phyloP scores from a whole-genome alignment of 78 protist species.

The Monosiga brevicollis region DNA sequence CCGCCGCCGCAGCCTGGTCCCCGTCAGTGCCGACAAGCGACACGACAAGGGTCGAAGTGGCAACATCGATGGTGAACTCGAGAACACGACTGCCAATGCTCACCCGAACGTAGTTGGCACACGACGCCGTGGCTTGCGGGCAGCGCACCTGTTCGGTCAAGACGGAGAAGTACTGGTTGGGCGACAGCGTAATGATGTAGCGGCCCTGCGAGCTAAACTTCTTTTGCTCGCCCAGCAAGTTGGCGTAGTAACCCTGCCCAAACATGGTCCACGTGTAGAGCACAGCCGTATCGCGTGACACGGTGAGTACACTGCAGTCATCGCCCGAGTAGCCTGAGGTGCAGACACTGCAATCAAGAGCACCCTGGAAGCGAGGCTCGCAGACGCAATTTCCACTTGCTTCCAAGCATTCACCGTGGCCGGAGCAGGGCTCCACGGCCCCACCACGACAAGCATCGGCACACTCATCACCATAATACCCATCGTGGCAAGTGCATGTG shows the following conservation, averaged over 20 bases:
- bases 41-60: neutral
- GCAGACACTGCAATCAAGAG: neutral
- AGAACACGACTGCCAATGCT: neutral
- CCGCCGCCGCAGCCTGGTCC: too few species aligned
- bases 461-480: neutral
- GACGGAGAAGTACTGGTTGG: neutral
- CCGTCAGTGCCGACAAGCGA: neutral
- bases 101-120: neutral
- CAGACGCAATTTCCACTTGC: neutral
- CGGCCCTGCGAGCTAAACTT: neutral
- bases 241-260: neutral
- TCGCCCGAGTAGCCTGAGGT: neutral
- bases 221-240: neutral
- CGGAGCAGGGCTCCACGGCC: neutral
- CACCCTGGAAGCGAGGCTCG: neutral
- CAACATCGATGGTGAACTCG: neutral
- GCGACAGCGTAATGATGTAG: neutral
- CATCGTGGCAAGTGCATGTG: neutral
- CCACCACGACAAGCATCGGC: neutral
- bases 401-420: neutral
- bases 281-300: neutral
- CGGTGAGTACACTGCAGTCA: neutral
- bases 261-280: neutral
- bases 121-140: neutral
- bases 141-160: neutral